Conservation (phyloP, 306 rosid species). For the Vigna nakashimae region DNA sequence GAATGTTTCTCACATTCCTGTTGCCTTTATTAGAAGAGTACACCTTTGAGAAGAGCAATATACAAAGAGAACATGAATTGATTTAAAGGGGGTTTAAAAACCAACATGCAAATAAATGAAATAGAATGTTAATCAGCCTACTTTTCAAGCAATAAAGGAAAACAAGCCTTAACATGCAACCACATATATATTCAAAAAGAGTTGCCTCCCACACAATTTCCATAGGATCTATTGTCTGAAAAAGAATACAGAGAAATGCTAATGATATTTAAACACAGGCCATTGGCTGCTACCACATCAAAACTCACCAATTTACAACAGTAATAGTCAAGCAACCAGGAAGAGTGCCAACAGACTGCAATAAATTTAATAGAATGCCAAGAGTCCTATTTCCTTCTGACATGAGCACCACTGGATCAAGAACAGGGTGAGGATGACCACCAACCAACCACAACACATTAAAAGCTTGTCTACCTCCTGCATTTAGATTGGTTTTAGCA, state of each 20-base stretch:
- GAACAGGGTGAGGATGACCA: constrained; percentile 70
- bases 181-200: background rate
- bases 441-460: constrained; percentile 86
- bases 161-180: background rate
- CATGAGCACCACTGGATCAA: constrained; percentile 74
- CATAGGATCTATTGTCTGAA: constrained; percentile 21
- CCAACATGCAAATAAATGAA: background rate
- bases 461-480: constrained; percentile 63
- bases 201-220: constrained; percentile 13
- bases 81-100: constrained; percentile 5
- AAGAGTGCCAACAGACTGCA: constrained; percentile 66
- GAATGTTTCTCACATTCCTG: background rate
- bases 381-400: constrained; percentile 85
- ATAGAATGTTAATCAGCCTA: background rate
- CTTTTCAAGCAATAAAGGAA: background rate
- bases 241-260: constrained; percentile 23
- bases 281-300: constrained; percentile 38
- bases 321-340: constrained; percentile 84
- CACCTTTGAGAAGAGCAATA: background rate
- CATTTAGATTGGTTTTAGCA: constrained; percentile 43
- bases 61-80: constrained; percentile 25
- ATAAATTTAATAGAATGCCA: constrained; percentile 78
- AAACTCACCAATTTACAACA: constrained; percentile 89
- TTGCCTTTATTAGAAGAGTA: background rate
- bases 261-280: constrained; percentile 23